These are phyloP conservation scores for Aspergillus nanangensis DNA, from an alignment of 495 filamentous ascomycete genomes.

Conservation along the genomic window DNA sequence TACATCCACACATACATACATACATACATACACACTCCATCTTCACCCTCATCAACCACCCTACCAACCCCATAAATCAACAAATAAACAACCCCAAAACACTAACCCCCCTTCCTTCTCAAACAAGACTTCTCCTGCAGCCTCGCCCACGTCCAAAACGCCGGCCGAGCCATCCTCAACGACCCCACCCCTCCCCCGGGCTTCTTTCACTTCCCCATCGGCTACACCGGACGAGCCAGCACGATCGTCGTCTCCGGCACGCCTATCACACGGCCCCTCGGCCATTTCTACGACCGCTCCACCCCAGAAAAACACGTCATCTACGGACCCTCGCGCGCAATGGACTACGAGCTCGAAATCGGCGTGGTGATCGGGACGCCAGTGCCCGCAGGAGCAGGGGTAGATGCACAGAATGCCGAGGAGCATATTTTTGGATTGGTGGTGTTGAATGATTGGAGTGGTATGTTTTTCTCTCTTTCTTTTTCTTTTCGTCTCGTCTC, in stretches of 20 bases:
- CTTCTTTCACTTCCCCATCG: constrained; percentile 31
- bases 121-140: constrained; percentile 53
- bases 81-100: background rate
- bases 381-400: constrained; percentile 8
- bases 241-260: constrained; percentile 70
- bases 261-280: constrained; percentile 61
- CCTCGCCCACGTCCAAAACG: constrained; percentile 29
- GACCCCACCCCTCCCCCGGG: constrained; percentile 29
- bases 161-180: constrained; percentile 25
- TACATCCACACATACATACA: constrained; percentile 20
- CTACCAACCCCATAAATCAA: background rate
- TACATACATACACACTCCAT: background rate
- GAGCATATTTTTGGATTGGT: constrained; percentile 79
- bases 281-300: constrained; percentile 57
- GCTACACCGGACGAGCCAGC: constrained; percentile 72
- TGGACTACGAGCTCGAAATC: constrained; percentile 84
- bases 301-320: constrained; percentile 23
- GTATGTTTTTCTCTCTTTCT: constrained; percentile 53
- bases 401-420: constrained; percentile 49
- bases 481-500: background rate
- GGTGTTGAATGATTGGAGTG: constrained; percentile 85
- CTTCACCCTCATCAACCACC: background rate
- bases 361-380: constrained; percentile 64
- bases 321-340: constrained; percentile 50
- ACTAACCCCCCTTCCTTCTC: background rate